These are phyloP conservation scores for Capsella bursapastoris DNA, from an alignment of 345 rosid species.

Conservation along the genomic window DNA sequence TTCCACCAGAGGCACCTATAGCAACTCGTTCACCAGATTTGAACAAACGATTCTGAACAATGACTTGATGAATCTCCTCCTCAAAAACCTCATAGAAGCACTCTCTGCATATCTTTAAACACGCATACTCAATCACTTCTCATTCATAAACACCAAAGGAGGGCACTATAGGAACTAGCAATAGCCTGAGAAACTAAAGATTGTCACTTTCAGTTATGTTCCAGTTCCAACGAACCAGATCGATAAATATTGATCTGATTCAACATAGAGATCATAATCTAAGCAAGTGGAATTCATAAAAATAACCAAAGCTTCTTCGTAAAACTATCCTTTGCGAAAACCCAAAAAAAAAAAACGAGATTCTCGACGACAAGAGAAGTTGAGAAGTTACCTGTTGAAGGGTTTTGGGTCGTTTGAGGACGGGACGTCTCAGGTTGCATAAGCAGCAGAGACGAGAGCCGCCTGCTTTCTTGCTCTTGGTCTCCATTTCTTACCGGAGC, in stretches of 20 bases:
- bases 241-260: not conserved
- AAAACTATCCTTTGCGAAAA: constrained; percentile 3
- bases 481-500: constrained; percentile 50
- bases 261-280: not conserved
- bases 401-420: constrained; percentile 91
- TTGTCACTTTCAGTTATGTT: not conserved
- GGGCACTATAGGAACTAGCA: not conserved
- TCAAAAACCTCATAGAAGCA: constrained; percentile 85
- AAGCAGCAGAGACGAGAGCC: constrained; percentile 62
- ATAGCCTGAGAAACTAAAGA: not conserved
- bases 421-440: constrained; percentile 66
- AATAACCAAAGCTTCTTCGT: not conserved
- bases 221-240: not conserved
- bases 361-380: not conserved
- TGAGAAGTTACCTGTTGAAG: constrained; percentile 66
- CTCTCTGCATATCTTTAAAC: constrained; percentile 77
- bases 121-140: not conserved
- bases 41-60: constrained; percentile 65
- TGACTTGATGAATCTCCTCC: constrained; percentile 83
- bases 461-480: constrained; percentile 48
- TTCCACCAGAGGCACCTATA: constrained; percentile 94
- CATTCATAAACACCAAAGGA: not conserved
- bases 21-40: constrained; percentile 84
- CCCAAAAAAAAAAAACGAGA: constrained; percentile 3
- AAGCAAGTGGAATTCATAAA: not conserved